A percentile compares a stretch with the other conserved stretches of the same genome.
phyloP scores from a whole-genome alignment of 2,329 filamentous ascomycete genomes.

The Pyrenochaeta sp. region DNA sequence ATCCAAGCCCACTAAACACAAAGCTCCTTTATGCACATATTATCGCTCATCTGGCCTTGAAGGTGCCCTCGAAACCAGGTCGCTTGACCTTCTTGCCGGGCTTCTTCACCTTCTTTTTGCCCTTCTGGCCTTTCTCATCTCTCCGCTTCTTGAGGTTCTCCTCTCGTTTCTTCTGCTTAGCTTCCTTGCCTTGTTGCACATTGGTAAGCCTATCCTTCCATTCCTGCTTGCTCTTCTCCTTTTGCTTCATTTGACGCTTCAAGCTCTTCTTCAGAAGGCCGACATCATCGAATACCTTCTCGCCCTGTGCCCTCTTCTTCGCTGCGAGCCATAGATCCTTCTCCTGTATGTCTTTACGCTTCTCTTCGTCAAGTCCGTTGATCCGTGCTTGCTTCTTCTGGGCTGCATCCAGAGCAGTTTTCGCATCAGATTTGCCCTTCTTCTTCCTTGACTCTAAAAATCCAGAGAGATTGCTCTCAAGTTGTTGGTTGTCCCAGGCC shows the following conservation, averaged over 20 bases:
- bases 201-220: constrained; percentile 64
- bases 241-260: constrained; percentile 88
- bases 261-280: constrained; percentile 85
- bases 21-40: constrained; percentile 3
- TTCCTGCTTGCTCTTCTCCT: constrained; percentile 90
- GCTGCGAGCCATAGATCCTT: constrained; percentile 96
- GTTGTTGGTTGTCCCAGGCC: constrained; percentile 86
- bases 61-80: constrained; percentile 71
- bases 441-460: constrained; percentile 73
- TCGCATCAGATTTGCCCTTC: constrained; percentile 84
- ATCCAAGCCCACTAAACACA: no score
- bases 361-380: constrained; percentile 75
- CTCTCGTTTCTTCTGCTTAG: constrained; percentile 59
- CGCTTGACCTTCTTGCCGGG: constrained; percentile 63
- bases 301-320: constrained; percentile 85
- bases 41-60: constrained; percentile 57
- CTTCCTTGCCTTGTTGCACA: constrained; percentile 56
- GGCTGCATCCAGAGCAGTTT: constrained; percentile 83
- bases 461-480: constrained; percentile 72
- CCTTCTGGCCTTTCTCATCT: constrained; percentile 80
- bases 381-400: constrained; percentile 87
- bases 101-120: constrained; percentile 58
- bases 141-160: constrained; percentile 72
- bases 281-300: constrained; percentile 87
- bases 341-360: constrained; percentile 85